Percentiles rank a stretch among this genome's conserved stretches.
phyloP scores from a whole-genome alignment of 2,329 filamentous ascomycete genomes.

The Diaporthe longicolla region DNA sequence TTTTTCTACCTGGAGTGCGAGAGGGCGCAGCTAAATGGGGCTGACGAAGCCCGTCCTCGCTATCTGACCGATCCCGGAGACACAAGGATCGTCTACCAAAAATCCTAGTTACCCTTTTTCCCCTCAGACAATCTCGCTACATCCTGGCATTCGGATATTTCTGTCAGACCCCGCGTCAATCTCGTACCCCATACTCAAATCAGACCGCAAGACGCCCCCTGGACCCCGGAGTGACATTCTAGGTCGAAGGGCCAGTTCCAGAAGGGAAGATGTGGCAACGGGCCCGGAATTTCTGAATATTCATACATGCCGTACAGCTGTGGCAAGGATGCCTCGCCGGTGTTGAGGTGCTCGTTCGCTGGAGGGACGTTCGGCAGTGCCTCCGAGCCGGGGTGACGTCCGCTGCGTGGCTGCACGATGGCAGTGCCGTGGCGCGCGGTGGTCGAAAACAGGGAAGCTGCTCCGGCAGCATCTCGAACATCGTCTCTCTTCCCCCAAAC shows the following conservation, averaged over 20 bases:
- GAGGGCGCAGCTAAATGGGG: background rate
- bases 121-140: background rate
- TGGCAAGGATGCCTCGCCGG: conserved; percentile 1
- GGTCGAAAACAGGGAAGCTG: background rate
- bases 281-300: background rate
- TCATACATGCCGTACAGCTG: background rate
- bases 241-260: background rate
- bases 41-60: background rate
- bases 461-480: conserved; percentile 8
- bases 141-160: background rate
- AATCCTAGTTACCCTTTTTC: background rate
- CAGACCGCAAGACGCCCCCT: background rate
- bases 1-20: background rate
- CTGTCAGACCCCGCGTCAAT: background rate
- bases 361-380: background rate
- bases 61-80: conserved; percentile 2
- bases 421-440: conserved; percentile 28
- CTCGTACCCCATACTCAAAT: background rate
- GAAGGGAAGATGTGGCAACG: background rate
- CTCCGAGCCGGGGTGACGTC: conserved; percentile 3
- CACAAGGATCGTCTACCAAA: background rate
- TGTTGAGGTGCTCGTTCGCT: background rate
- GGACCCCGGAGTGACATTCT: background rate
- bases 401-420: background rate
- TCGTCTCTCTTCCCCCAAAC: background rate